Base-by-base conservation (phyloP, 192 early-diverging fungal species). In the Linnemannia hyalina region DNA sequence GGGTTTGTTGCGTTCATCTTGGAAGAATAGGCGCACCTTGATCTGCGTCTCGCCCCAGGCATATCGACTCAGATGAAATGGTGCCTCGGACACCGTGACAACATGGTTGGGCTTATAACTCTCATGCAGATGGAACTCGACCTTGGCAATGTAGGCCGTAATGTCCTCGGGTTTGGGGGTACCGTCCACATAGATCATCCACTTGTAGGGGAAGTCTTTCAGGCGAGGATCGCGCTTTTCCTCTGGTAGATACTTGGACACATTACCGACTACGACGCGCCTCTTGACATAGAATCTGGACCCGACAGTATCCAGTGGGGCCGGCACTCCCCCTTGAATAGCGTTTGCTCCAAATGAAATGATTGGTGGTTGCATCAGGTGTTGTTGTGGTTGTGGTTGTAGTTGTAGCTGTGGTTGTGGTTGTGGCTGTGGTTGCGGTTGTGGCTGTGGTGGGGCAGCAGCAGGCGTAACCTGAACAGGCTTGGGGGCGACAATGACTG, bases 41-140 rank as follows among this genome's bases (percentile, higher is more conserved):
- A 98, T 90, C 26, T 97, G 96, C 70, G 97, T 97, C 87, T 99
- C 98, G 44, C 98, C 98, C 97, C 97, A 99, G 0, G 97, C 98
- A 80, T 93, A 94, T n/a, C 97, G 92, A 22, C 95, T 96, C 73
- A 99, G 81, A 75, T 95, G 94, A 83, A 98, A 97, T 3, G 94
- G 96, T 0, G 97, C 92, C 49, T 92, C 91, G 0, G 84, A 83
- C 15, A 98, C 91, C 55, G 98, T 97, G 9, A 98, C 92, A n/a
- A 97, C 92, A 84, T 98, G 94, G 71, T 96, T 91, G 0, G 98
- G 98, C 49, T 92, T 92, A 81, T 97, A 99, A 74, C 95, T 95
- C 75, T 95, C 96, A 81, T 99, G 97, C 16, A 99, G 89, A 89
- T 95, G 95, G 73, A 96, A 97, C 20, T 97, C 93, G 68, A 98